Conservation (phyloP, 2,329 filamentous ascomycete species). For the Sordariomycetes sp. region DNA sequence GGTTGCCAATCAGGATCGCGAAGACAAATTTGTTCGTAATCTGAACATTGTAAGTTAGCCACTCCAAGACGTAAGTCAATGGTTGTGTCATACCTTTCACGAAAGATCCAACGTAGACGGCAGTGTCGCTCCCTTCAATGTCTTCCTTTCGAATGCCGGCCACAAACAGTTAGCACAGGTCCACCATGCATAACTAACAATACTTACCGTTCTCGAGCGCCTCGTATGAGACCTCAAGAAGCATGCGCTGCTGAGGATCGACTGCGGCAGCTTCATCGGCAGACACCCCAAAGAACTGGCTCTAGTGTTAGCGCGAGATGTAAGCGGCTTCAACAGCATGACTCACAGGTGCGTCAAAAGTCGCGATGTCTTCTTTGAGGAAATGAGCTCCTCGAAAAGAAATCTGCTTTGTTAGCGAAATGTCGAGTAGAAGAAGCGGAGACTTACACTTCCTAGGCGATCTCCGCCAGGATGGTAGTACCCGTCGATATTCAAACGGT, state of each 20-base stretch:
- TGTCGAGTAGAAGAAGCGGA: background rate
- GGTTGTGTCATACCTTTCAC: conserved; percentile 28
- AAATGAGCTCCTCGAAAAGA: conserved; percentile 41
- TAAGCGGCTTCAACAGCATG: background rate
- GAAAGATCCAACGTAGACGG: conserved; percentile 42
- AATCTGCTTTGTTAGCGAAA: conserved; percentile 21
- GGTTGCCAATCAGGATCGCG: conserved; percentile 40
- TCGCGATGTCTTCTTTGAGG: conserved; percentile 32
- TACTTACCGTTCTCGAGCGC: conserved; percentile 37
- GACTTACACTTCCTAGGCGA: conserved; percentile 36
- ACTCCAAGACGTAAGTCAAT: background rate
- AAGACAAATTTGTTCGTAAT: conserved; percentile 40
- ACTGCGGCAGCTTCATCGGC: conserved; percentile 41
- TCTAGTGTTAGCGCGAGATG: background rate
- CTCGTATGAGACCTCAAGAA: conserved; percentile 41
- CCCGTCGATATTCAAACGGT: conserved; percentile 40
- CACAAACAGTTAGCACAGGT: conserved; percentile 8
- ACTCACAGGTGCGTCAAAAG: conserved; percentile 40
- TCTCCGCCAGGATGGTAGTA: conserved; percentile 44
- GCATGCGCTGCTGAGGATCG: conserved; percentile 42
- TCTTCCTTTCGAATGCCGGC: conserved; percentile 34
- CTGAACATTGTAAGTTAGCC: conserved; percentile 15
- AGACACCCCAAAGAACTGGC: conserved; percentile 40
- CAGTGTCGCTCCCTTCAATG: conserved; percentile 31
- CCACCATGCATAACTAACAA: background rate